Evolutionary conservation across 1,284 basidiomycete species (phyloP).

Genomic region (Porphyrellus sp.): DNA sequence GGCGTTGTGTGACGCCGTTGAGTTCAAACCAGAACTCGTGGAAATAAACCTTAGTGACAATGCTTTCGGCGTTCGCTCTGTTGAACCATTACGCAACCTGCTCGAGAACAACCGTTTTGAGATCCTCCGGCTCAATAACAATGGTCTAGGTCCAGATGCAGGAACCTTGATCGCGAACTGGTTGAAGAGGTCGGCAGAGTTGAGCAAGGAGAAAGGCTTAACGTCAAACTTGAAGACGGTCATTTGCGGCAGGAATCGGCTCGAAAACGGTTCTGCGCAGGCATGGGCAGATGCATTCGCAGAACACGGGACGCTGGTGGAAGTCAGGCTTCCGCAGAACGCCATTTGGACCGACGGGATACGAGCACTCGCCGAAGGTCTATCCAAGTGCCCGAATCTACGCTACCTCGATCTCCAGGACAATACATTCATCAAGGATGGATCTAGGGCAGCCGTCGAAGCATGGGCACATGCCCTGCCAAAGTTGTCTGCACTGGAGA

Average conservation of each 20-base stretch:
- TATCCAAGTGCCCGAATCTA: constrained; percentile 68
- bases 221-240: constrained; percentile 74
- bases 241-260: constrained; percentile 91
- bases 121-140: constrained; percentile 92
- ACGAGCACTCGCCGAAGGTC: constrained; percentile 73
- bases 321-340: constrained; percentile 95
- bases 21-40: constrained; percentile 74
- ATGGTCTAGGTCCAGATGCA: constrained; percentile 92
- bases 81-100: constrained; percentile 92
- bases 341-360: constrained; percentile 96
- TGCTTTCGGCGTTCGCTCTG: constrained; percentile 94
- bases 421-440: constrained; percentile 86
- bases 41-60: constrained; percentile 95
- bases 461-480: constrained; percentile 73
- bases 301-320: constrained; percentile 76
- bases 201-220: constrained; percentile 65
- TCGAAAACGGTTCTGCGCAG: constrained; percentile 87
- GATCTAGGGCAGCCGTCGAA: constrained; percentile 50
- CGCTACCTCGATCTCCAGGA: constrained; percentile 91
- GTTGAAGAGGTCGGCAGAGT: constrained; percentile 72
- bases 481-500: constrained; percentile 71
- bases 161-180: constrained; percentile 87
- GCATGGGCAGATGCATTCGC: constrained; percentile 88
- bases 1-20: constrained; percentile 86
- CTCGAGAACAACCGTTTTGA: constrained; percentile 76